Evolutionary conservation across 208 protist genomes (phyloP).

Genomic region (Acanthamoeba triangularis): DNA sequence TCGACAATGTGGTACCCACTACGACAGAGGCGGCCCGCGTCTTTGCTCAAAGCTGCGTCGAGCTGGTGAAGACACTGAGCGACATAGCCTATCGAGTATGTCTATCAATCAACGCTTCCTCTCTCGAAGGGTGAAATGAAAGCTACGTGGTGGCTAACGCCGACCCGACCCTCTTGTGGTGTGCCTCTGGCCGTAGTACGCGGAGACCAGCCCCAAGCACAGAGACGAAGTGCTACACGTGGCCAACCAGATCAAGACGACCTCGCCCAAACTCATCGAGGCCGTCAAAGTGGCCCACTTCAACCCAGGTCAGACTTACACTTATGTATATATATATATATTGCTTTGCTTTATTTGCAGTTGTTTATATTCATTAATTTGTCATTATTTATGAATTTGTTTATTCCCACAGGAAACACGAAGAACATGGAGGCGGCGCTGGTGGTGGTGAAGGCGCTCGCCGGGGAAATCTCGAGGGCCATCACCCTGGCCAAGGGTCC

Average conservation of each 20-base stretch:
- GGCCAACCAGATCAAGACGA: constrained; percentile 36
- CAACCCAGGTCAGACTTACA: not conserved
- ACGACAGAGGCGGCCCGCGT: not conserved
- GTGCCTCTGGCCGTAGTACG: not conserved
- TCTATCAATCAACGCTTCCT: not conserved
- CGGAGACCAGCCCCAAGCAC: constrained; percentile 16
- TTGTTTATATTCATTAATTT: no score
- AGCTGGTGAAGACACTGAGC: constrained; percentile 9
- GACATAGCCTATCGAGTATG: constrained; percentile 14
- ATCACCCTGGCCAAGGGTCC: constrained; percentile 53
- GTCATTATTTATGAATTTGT: no score
- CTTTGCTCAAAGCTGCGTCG: constrained; percentile 11
- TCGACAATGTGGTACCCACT: no score
- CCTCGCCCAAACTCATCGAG: constrained; percentile 10
- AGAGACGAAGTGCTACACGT: not conserved
- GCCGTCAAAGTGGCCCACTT: constrained; percentile 50
- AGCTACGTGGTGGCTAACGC: not conserved
- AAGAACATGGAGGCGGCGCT: constrained; percentile 36
- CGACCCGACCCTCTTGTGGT: not conserved
- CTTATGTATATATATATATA: no score
- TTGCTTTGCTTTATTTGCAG: no score
- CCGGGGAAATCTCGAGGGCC: constrained; percentile 21
- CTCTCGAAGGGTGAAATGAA: no score
- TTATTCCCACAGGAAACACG: constrained; percentile 16
- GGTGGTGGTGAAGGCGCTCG: constrained; percentile 31